Evolutionary conservation across 306 rosid species (phyloP), one percentile per base, ranked within the genome.

Genomic region (Rubus idaeus): DNA sequence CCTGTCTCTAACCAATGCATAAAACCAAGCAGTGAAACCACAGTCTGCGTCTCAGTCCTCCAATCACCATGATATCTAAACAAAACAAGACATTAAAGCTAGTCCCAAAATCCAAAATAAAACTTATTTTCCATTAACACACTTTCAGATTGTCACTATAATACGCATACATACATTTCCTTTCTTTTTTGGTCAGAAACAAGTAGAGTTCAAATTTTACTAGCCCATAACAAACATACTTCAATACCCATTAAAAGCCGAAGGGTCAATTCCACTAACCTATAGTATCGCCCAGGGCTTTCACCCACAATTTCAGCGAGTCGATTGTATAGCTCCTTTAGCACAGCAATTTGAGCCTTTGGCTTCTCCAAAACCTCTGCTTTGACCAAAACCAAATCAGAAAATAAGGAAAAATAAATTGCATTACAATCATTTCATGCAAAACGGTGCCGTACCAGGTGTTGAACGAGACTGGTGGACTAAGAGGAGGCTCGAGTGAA

Each of bases 1-100:
- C 90, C 97, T 1, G 97, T 90, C 83, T 95, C 99, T 73, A 92
- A 87, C 99, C 99, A 95, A 69, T 95, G 88, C 90, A 88, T 84
- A 71, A 95, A 92, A 76, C 93, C 86, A 75, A 95, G 90, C 88
- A 88, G 74, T 0, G 97, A 92, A 79, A 92, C 97, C 74, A 90
- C 97, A 4, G 93, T 60, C 79, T 95, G 99, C 4, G 97, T 95
- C 86, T 95, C 96, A 71, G 91, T 83, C 87, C 71, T 92, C 99
- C 99, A 95, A 79, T 92, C 97, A 57, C 97, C 97, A 42, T 95
- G 94, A 78, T 84, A 92, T 88, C 98, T 94, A 84, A 8, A 78
- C 63, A 61, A 74, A 21, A 41, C 68, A 62, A 51, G n/a, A 61
- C 16, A 30, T 16, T 16, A 75, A 49, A 67, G 4, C 66, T 66